These are phyloP conservation scores for Celoporthe dispersa DNA, from an alignment of 2,329 filamentous ascomycete species.

Conservation along the genomic window DNA sequence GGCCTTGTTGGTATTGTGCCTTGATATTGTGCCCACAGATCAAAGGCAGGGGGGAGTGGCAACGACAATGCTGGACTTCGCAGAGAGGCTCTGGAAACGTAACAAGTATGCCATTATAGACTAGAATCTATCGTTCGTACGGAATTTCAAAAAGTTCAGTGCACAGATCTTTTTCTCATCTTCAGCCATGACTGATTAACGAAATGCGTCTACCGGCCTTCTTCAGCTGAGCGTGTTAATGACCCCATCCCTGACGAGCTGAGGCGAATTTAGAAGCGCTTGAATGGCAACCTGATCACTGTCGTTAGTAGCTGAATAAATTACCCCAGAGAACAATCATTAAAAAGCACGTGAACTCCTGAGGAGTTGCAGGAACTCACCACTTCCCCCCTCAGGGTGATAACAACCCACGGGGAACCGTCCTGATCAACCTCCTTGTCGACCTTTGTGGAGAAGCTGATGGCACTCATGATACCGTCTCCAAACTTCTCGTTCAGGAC, in stretches of 20 bases:
- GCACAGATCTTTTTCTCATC: not conserved
- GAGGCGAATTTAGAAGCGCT: conserved; percentile 38
- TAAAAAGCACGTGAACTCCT: not conserved
- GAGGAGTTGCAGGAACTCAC: conserved; percentile 50
- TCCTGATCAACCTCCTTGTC: conserved; percentile 91
- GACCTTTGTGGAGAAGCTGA: conserved; percentile 86
- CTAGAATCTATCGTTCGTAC: not conserved
- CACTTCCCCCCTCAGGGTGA: conserved; percentile 84
- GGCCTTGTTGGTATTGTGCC: conserved; percentile 13
- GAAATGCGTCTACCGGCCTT: not conserved
- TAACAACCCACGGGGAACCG: conserved; percentile 81
- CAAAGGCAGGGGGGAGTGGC: not conserved
- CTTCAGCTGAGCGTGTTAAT: not conserved
- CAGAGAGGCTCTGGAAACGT: not conserved
- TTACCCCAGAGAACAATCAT: not conserved
- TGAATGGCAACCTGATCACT: conserved; percentile 41
- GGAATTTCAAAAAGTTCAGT: not conserved
- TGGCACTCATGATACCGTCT: conserved; percentile 96
- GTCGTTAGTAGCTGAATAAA: conserved; percentile 13
- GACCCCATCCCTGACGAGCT: not conserved
- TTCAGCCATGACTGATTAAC: not conserved
- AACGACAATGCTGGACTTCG: not conserved
- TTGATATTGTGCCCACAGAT: conserved; percentile 23
- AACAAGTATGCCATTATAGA: not conserved
- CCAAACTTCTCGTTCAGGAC: conserved; percentile 94